Evolutionary conservation across 2,329 filamentous ascomycete species (phyloP).

Genomic region (Alternaria longipes): DNA sequence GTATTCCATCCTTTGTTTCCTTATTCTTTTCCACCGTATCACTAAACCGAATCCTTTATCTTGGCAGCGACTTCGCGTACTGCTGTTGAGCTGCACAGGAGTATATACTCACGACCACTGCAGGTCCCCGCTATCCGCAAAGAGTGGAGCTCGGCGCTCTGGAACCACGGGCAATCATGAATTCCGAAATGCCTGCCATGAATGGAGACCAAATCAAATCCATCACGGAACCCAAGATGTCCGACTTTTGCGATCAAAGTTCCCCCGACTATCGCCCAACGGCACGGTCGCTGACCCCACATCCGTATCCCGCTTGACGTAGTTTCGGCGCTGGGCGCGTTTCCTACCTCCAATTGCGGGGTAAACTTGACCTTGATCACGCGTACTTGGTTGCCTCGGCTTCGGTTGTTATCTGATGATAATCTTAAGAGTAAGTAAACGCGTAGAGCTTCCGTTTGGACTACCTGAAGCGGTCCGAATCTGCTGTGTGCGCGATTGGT

Average conservation of each 20-base stretch:
- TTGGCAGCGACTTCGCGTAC: neutral
- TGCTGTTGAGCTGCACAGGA: neutral
- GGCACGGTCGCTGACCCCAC: neutral
- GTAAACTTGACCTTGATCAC: slow-evolving; percentile 1
- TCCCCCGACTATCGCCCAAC: neutral
- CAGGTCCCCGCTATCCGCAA: neutral
- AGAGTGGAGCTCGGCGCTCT: neutral
- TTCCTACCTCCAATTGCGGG: slow-evolving; percentile 14
- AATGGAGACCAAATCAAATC: neutral
- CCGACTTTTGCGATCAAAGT: neutral
- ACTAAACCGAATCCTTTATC: neutral
- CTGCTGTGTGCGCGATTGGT: neutral
- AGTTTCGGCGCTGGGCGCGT: neutral
- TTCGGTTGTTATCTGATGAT: neutral
- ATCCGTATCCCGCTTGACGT: neutral
- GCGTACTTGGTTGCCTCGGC: neutral
- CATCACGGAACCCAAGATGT: neutral
- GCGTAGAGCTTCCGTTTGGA: neutral
- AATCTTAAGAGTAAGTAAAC: neutral
- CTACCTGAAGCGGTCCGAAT: neutral
- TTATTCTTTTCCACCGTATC: neutral
- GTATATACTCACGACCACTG: neutral
- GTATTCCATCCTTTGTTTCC: neutral
- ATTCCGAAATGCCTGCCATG: neutral
- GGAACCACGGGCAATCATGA: neutral